A percentile compares a stretch with the other conserved stretches of the same genome.
These are phyloP conservation scores for Wickerhamiella galacta DNA, from an alignment of 805 yeast genomes.

Conservation along the genomic window DNA sequence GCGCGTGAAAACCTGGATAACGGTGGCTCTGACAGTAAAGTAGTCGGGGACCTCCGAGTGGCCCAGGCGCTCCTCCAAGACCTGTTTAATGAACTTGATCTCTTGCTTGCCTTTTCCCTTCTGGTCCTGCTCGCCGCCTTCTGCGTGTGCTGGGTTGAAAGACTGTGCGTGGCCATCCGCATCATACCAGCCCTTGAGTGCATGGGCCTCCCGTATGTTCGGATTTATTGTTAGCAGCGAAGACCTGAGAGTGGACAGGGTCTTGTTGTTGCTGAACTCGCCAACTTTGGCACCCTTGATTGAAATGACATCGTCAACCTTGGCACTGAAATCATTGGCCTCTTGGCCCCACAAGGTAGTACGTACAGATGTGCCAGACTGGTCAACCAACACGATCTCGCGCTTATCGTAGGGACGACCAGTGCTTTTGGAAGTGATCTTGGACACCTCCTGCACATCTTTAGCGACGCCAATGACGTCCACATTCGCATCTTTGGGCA, in stretches of 20 bases:
- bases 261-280: conserved; percentile 67
- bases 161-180: conserved; percentile 47
- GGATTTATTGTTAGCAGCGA: conserved; percentile 70
- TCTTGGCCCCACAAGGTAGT: conserved; percentile 84
- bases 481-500: conserved; percentile 40
- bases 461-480: conserved; percentile 82
- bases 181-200: conserved; percentile 86
- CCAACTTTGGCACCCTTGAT: conserved; percentile 78
- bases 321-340: conserved; percentile 65
- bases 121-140: conserved; percentile 23
- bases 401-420: conserved; percentile 89
- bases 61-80: conserved; percentile 53
- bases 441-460: conserved; percentile 55
- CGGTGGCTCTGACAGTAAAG: conserved; percentile 57
- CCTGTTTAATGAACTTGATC: conserved; percentile 51
- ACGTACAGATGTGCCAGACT: conserved; percentile 53
- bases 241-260: conserved; percentile 61
- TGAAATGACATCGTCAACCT: conserved; percentile 51
- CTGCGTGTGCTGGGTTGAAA: conserved; percentile 38
- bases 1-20: conserved; percentile 55
- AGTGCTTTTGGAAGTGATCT: conserved; percentile 69
- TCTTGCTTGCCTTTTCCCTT: conserved; percentile 25
- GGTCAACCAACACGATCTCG: conserved; percentile 74
- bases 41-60: conserved; percentile 63
- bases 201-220: conserved; percentile 73